phyloP scores from a whole-genome alignment of 441 rosid genomes.

The Macaranga tanarius region DNA sequence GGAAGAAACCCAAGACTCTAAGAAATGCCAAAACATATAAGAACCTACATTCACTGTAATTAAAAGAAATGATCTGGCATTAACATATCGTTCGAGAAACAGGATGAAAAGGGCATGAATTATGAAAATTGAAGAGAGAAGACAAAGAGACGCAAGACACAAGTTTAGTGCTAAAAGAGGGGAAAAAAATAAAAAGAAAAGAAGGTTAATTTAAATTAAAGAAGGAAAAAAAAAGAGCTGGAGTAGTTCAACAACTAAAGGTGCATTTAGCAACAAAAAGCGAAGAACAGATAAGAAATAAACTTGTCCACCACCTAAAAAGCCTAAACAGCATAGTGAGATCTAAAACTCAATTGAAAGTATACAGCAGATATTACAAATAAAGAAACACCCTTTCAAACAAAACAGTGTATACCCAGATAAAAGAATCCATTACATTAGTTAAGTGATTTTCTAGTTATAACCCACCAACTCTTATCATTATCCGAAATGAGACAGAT shows the following conservation, averaged over 20 bases:
- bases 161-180: background rate
- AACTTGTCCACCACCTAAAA: conserved; percentile 10
- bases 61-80: background rate
- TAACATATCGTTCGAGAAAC: background rate
- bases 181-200: background rate
- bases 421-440: background rate
- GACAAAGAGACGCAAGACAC: background rate
- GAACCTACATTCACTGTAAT: conserved; percentile 9
- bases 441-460: background rate
- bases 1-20: conserved; percentile 6
- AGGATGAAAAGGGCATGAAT: background rate
- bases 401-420: background rate
- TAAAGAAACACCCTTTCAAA: conserved; percentile 12
- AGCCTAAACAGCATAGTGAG: conserved; percentile 7
- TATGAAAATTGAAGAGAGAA: background rate
- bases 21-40: background rate
- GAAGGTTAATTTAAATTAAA: background rate
- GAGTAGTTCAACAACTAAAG: conserved; percentile 35
- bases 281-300: background rate
- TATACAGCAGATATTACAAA: conserved; percentile 10
- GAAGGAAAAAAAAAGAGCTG: background rate
- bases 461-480: background rate
- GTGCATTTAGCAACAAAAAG: conserved; percentile 17
- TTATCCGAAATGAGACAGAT: conserved; percentile 21
- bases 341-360: conserved; percentile 20